Conservation (phyloP, 2,329 filamentous ascomycete species). For the Paecilomyces sp. region DNA sequence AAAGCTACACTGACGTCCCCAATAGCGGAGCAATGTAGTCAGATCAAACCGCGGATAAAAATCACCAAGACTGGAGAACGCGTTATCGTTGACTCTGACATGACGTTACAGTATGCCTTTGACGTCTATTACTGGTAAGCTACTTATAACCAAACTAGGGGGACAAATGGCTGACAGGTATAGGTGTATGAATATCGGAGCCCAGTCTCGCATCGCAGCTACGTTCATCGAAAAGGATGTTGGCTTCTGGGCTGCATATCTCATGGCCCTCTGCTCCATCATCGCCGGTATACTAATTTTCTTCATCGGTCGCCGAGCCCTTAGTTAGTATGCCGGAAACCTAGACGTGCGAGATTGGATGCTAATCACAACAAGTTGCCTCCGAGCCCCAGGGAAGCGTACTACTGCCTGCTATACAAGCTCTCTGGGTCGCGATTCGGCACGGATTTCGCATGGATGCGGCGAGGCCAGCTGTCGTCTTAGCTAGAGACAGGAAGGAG, state of each 20-base stretch:
- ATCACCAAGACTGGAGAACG: conserved; percentile 20
- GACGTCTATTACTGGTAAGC: conserved; percentile 32
- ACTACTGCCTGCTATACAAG: conserved; percentile 5
- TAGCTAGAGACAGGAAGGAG: not conserved
- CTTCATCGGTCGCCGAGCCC: not conserved
- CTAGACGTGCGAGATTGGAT: conserved; percentile 1
- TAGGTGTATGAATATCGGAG: conserved; percentile 11
- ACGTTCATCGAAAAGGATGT: conserved; percentile 12
- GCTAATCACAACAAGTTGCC: conserved; percentile 2
- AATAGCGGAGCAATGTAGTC: conserved; percentile 27
- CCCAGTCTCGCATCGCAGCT: conserved; percentile 7
- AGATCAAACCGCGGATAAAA: conserved; percentile 13
- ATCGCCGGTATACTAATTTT: conserved; percentile 7
- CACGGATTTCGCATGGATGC: conserved; percentile 6
- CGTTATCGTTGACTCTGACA: conserved; percentile 24
- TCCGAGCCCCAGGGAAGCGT: conserved; percentile 5
- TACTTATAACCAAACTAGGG: not conserved
- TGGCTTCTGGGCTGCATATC: conserved; percentile 12
- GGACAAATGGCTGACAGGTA: not conserved
- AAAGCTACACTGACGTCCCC: not conserved
- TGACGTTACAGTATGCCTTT: conserved; percentile 33
- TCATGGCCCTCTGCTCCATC: conserved; percentile 11
- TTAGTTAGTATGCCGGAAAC: not conserved
- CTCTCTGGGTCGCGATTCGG: conserved; percentile 2
- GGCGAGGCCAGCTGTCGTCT: conserved; percentile 3